Evolutionary conservation across 768 basidiomycete species (phyloP).

Genomic region (Terana coerulea): DNA sequence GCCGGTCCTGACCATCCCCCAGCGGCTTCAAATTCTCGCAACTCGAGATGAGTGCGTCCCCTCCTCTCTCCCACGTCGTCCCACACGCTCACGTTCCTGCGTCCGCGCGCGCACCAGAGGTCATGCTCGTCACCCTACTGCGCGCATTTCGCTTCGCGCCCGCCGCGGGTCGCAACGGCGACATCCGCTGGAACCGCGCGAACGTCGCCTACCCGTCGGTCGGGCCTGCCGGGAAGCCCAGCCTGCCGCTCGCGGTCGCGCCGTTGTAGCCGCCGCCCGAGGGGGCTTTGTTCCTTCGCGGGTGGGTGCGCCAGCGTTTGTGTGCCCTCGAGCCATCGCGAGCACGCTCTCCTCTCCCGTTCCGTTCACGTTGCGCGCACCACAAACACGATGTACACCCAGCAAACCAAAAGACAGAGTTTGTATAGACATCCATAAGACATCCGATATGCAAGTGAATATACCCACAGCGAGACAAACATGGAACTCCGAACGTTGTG

Average conservation of each 20-base stretch:
- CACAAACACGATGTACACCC: too few species aligned
- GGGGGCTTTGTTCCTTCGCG: too few species aligned
- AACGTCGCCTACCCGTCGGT: constrained; percentile 25
- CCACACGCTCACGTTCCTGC: neutral
- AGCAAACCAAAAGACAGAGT: too few species aligned
- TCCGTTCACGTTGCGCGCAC: too few species aligned
- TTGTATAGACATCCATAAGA: too few species aligned
- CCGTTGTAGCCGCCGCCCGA: too few species aligned
- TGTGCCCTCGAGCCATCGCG: too few species aligned
- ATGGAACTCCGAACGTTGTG: too few species aligned
- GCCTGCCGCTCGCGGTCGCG: constrained; percentile 1
- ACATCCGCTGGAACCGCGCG: constrained; percentile 27
- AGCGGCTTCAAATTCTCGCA: constrained; percentile 14
- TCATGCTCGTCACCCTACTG: constrained; percentile 24
- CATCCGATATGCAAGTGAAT: too few species aligned
- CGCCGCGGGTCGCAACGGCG: constrained; percentile 17
- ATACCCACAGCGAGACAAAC: too few species aligned
- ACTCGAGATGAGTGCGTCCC: constrained; percentile 13
- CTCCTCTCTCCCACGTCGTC: neutral
- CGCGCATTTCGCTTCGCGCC: constrained; percentile 23
- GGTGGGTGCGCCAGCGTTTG: too few species aligned
- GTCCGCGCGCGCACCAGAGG: constrained; percentile 18
- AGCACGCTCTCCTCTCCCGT: too few species aligned
- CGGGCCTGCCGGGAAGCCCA: neutral
- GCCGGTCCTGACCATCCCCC: neutral